Evolutionary conservation across 2,329 filamentous ascomycete species (phyloP).

Genomic region (Nigrograna mackinnonii): DNA sequence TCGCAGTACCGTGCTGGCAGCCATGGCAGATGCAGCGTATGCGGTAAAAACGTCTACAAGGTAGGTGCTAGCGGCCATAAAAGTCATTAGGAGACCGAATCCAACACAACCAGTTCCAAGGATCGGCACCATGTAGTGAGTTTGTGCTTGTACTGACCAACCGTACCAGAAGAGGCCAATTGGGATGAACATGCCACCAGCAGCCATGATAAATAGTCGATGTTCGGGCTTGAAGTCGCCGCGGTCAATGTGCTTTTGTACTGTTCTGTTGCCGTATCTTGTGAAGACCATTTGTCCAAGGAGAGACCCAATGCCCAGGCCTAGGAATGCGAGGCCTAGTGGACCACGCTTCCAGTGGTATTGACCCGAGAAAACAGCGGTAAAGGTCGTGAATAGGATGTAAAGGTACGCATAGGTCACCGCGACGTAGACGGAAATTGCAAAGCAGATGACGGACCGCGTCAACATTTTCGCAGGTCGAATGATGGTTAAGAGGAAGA

Average conservation of each 20-base stretch:
- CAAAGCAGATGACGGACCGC: slow-evolving; percentile 36
- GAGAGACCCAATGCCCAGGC: slow-evolving; percentile 45
- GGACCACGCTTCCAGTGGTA: slow-evolving; percentile 45
- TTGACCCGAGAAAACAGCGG: slow-evolving; percentile 42
- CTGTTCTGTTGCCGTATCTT: slow-evolving; percentile 33
- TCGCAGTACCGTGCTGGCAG: slow-evolving; percentile 44
- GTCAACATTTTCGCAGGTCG: slow-evolving; percentile 44
- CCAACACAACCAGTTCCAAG: slow-evolving; percentile 38
- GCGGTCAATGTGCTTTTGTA: slow-evolving; percentile 26
- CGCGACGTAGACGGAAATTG: slow-evolving; percentile 41
- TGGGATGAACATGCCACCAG: slow-evolving; percentile 37
- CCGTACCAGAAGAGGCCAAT: slow-evolving; percentile 43
- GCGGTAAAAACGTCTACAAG: slow-evolving; percentile 46
- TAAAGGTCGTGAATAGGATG: slow-evolving; percentile 52
- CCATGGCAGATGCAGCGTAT: slow-evolving; percentile 47
- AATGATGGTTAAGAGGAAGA: slow-evolving; percentile 50
- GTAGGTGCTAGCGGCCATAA: slow-evolving; percentile 45
- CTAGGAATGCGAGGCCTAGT: slow-evolving; percentile 46
- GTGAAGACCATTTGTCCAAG: slow-evolving; percentile 37
- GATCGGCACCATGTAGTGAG: slow-evolving; percentile 42
- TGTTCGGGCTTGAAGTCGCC: slow-evolving; percentile 41
- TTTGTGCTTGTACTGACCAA: slow-evolving; percentile 35
- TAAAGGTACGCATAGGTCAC: slow-evolving; percentile 46
- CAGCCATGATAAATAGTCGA: slow-evolving; percentile 36
- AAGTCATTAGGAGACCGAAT: slow-evolving; percentile 38